Evolutionary conservation across 2,329 filamentous ascomycete genomes (phyloP).

Genomic region (Trichophyton equinum): DNA sequence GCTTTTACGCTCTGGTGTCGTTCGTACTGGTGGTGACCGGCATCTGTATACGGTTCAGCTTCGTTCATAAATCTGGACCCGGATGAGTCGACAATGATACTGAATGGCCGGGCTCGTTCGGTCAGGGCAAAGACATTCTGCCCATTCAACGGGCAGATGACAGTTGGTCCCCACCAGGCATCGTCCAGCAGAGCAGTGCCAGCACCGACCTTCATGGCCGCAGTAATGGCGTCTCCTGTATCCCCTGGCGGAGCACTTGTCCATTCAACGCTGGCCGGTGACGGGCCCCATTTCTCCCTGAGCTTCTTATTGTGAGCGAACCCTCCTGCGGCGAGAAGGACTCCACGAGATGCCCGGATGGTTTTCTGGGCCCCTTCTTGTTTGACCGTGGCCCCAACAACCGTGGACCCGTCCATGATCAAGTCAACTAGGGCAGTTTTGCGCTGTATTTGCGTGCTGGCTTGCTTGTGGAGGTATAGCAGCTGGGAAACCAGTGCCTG

Average conservation of each 20-base stretch:
- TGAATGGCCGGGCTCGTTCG: constrained; percentile 23
- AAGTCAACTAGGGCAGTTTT: constrained; percentile 11
- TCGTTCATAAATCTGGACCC: constrained; percentile 28
- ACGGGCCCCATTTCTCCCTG: constrained; percentile 18
- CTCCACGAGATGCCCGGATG: constrained; percentile 20
- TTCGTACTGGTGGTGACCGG: constrained; percentile 17
- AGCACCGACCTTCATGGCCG: constrained; percentile 20
- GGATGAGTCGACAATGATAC: constrained; percentile 25
- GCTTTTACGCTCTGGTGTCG: constrained; percentile 11
- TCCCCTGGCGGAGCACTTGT: constrained; percentile 19
- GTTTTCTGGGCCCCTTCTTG: constrained; percentile 14
- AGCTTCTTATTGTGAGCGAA: constrained; percentile 24
- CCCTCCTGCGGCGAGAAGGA: constrained; percentile 26
- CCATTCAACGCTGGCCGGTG: constrained; percentile 13
- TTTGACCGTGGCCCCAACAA: constrained; percentile 20
- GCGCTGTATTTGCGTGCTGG: constrained; percentile 8
- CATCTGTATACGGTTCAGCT: constrained; percentile 21
- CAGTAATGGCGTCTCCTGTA: constrained; percentile 16
- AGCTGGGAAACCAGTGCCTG: constrained; percentile 13
- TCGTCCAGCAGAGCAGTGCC: constrained; percentile 23
- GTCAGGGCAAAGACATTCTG: constrained; percentile 17
- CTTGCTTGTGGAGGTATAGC: constrained; percentile 10
- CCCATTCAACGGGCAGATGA: constrained; percentile 18
- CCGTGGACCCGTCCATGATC: constrained; percentile 7
- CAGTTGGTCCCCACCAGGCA: constrained; percentile 26